Base-by-base conservation (phyloP, 2,329 filamentous ascomycete genomes). In the Phaeophleospora eucalypticola region DNA sequence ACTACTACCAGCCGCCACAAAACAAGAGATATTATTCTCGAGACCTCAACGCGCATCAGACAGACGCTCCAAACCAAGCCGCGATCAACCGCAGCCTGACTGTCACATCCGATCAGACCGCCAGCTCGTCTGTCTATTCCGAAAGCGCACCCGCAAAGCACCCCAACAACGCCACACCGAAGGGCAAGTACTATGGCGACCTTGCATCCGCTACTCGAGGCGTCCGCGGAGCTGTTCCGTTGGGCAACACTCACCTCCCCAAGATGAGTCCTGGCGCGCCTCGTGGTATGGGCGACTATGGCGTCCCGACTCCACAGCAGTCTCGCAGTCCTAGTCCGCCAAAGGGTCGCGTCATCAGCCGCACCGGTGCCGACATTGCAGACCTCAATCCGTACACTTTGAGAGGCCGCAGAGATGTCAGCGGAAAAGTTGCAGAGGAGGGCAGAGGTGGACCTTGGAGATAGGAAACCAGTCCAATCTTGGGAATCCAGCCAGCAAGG, bases 361-460 rank as follows among this genome's bases (percentile, higher is more conserved):
- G 72, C 32, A 69, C 66, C 3, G 74, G 74, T 3, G 69, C 72
- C 3, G 74, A 77, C 41, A 68, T 73, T 45, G 62, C 66, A 16
- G 70, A 69, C 45, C 57, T 49, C 68, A 57, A 9, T 61, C 58
- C 4, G 49, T 45, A 37, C 51, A 64, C 49, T 43, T 60, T 42
- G 24, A 65, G 46, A 52, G 70, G 67, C 15, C 70, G 77, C 38
- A 70, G 84, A 37, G 81, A 84, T 51, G 84, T 87, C 2, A 89
- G 84, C 61, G 86, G 86, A 1, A 87, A 86, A 71, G 67, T 82
- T 45, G 84, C 77, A 0, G 86, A 89, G 64, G 86, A 90, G 63
- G 86, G 86, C 2, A 70, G 77, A 38, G 80, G 68, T 19, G 58
- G 54, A 24, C 3, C 29, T 41, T 46, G 44, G 44, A 21, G 44